These are phyloP conservation scores for Secale cereale DNA, from an alignment of 176 grass and related monocot genomes.

Conservation along the genomic window DNA sequence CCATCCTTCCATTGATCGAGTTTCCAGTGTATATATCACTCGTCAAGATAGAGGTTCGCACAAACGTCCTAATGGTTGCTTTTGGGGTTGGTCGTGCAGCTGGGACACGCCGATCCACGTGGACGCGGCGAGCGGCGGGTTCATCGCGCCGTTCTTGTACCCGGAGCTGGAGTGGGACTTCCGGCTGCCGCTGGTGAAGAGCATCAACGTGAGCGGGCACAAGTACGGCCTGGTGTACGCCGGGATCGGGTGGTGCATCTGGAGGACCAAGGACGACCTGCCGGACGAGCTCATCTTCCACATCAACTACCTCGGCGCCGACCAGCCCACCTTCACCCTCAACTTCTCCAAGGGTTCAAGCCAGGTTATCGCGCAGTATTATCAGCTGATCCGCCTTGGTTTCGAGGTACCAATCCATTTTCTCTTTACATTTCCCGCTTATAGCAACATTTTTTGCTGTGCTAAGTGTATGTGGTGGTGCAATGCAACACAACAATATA, in stretches of 20 bases:
- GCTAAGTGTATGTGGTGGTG: background rate
- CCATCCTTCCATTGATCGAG: too few species aligned
- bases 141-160: conserved; percentile 93
- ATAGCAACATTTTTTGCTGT: too few species aligned
- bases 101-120: conserved; percentile 97
- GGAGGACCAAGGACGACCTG: conserved; percentile 80
- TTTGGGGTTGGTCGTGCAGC: conserved; percentile 23
- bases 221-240: conserved; percentile 92
- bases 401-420: conserved; percentile 56
- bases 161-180: conserved; percentile 93
- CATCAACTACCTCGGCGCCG: conserved; percentile 95
- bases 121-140: conserved; percentile 83
- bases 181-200: conserved; percentile 88
- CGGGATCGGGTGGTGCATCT: conserved; percentile 84
- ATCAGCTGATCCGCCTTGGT: conserved; percentile 85
- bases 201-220: conserved; percentile 88
- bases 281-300: conserved; percentile 98
- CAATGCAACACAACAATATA: too few species aligned
- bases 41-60: too few species aligned
- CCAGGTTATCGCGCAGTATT: conserved; percentile 91
- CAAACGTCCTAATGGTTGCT: background rate
- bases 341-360: conserved; percentile 98
- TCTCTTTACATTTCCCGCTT: too few species aligned
- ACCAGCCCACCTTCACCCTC: conserved; percentile 93
- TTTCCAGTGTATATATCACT: too few species aligned